A percentile compares a stretch with the other conserved stretches of the same genome.
These are phyloP conservation scores for Podospora fimiseda DNA, from an alignment of 495 filamentous ascomycete species.

Conservation along the genomic window DNA sequence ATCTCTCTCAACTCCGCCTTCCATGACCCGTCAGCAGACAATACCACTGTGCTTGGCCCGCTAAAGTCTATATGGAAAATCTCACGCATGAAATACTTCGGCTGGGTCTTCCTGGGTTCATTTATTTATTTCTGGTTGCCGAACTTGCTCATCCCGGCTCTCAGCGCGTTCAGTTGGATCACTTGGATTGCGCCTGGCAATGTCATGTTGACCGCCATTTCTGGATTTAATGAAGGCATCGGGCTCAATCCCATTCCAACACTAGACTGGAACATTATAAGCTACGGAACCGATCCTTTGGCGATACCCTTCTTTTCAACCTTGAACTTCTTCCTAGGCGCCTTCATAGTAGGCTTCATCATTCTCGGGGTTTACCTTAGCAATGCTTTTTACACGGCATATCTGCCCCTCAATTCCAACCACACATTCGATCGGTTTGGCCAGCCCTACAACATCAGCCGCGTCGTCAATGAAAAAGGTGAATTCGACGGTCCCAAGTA, in stretches of 20 bases:
- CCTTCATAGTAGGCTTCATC: conserved; percentile 23
- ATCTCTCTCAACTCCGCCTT: conserved; percentile 41
- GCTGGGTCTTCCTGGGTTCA: conserved; percentile 29
- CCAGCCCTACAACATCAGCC: conserved; percentile 30
- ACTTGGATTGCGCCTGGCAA: conserved; percentile 39
- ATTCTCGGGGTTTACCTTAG: conserved; percentile 32
- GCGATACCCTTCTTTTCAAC: conserved; percentile 42
- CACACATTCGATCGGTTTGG: conserved; percentile 34
- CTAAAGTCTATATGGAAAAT: conserved; percentile 29
- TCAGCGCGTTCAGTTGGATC: conserved; percentile 39
- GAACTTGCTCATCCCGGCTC: conserved; percentile 35
- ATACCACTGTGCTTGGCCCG: conserved; percentile 25
- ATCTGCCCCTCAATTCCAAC: conserved; percentile 36
- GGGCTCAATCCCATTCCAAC: conserved; percentile 37
- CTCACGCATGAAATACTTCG: conserved; percentile 33
- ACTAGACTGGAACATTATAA: conserved; percentile 39
- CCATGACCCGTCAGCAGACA: conserved; percentile 28
- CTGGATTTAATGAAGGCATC: conserved; percentile 28
- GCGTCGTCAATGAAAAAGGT: conserved; percentile 29
- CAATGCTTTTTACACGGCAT: conserved; percentile 34
- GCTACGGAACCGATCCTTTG: conserved; percentile 30
- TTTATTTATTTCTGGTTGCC: conserved; percentile 43
- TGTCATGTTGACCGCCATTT: conserved; percentile 23
- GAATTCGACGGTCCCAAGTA: conserved; percentile 34
- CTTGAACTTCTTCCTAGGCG: conserved; percentile 35